A percentile compares a stretch with the other conserved stretches of the same genome.
Conservation (phyloP, 1,139 yeast species). For the Suhomyces maxii region DNA sequence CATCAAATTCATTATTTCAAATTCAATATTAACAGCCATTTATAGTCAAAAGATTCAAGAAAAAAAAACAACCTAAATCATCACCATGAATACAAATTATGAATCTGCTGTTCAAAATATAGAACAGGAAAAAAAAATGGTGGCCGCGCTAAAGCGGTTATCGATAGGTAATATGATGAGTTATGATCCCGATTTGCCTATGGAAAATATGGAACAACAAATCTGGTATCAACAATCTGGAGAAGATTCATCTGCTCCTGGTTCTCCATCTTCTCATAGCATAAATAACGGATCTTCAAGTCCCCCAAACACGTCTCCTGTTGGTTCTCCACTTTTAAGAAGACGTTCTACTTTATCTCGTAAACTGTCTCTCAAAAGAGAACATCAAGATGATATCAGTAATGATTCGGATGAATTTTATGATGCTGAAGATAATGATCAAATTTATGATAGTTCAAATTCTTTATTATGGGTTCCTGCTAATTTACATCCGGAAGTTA, state of each 20-base stretch:
- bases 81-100: constrained; percentile 6
- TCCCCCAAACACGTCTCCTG: background rate
- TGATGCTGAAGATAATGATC: constrained; percentile 28
- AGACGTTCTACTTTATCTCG: constrained; percentile 11
- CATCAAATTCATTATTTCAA: too few species aligned
- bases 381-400: constrained; percentile 6
- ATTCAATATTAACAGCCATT: too few species aligned
- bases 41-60: background rate
- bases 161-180: constrained; percentile 55
- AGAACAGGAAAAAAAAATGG: constrained; percentile 59
- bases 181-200: constrained; percentile 58
- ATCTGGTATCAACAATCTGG: constrained; percentile 6
- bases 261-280: background rate
- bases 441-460: constrained; percentile 27
- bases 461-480: constrained; percentile 90
- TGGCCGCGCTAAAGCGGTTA: constrained; percentile 56
- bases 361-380: constrained; percentile 11
- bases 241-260: constrained; percentile 5
- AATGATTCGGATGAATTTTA: constrained; percentile 23
- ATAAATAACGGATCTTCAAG: background rate
- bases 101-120: constrained; percentile 50
- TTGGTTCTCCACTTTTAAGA: constrained; percentile 2
- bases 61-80: background rate
- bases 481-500: constrained; percentile 85
- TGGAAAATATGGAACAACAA: constrained; percentile 34